These are phyloP conservation scores for Conticribra weissflogii DNA, from an alignment of 108 stramenopile genomes.

Conservation along the genomic window DNA sequence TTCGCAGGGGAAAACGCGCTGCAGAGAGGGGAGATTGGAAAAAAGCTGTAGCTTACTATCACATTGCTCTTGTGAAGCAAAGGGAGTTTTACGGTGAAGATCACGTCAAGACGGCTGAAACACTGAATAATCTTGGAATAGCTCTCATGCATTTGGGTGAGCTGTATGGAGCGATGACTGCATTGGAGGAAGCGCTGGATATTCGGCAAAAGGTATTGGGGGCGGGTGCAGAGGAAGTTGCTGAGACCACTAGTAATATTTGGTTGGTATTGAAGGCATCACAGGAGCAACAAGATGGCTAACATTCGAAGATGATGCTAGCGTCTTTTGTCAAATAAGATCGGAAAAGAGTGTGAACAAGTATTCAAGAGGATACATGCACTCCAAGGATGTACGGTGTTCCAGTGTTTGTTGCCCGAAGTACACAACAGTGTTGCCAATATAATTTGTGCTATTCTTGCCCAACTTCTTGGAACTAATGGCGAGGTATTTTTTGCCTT, in stretches of 20 bases:
- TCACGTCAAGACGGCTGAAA: slow-evolving; percentile 12
- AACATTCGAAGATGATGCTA: too few relatives aligned
- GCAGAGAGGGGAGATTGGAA: slow-evolving; percentile 6
- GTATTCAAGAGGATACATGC: too few relatives aligned
- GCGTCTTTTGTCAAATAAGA: too few relatives aligned
- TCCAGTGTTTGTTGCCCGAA: too few relatives aligned
- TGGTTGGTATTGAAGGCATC: slow-evolving; percentile 5
- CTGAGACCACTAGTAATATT: slow-evolving; percentile 9
- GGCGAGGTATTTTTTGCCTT: too few relatives aligned
- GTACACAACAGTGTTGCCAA: too few relatives aligned
- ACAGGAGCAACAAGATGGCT: neutral
- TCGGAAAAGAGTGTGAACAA: too few relatives aligned
- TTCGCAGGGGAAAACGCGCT: neutral
- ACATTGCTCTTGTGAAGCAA: slow-evolving; percentile 24
- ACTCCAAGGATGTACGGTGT: too few relatives aligned
- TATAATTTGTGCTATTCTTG: too few relatives aligned
- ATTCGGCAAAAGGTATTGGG: slow-evolving; percentile 15
- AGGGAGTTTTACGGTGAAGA: slow-evolving; percentile 21
- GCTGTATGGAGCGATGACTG: slow-evolving; percentile 9
- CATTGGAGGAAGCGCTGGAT: slow-evolving; percentile 10
- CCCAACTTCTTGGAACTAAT: too few relatives aligned
- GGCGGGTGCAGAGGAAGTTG: slow-evolving; percentile 13
- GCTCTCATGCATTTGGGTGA: slow-evolving; percentile 12
- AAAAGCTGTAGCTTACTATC: slow-evolving; percentile 18
- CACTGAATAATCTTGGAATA: slow-evolving; percentile 14